These are phyloP conservation scores for Triticum timopheevii DNA, from an alignment of 176 grass and related monocot species.

Conservation along the genomic window DNA sequence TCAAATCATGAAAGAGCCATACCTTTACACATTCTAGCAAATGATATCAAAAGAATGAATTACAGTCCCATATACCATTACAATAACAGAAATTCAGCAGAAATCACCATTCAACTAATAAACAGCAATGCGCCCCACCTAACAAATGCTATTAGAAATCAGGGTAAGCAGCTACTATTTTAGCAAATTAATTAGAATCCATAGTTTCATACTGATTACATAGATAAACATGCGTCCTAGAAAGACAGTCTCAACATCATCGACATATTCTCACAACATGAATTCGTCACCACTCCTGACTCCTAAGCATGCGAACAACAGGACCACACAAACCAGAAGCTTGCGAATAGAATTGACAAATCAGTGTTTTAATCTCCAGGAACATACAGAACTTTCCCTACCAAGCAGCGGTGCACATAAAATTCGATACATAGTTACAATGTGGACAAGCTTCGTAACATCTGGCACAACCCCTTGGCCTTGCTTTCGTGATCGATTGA, in stretches of 20 bases:
- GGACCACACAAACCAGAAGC: background rate
- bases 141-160: background rate
- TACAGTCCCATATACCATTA: too few relatives aligned
- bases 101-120: too few relatives aligned
- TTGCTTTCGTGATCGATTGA: too few relatives aligned
- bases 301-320: background rate
- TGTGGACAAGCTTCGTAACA: too few relatives aligned
- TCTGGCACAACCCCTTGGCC: too few relatives aligned
- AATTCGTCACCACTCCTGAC: background rate
- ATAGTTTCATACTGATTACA: background rate
- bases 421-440: too few relatives aligned
- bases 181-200: background rate
- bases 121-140: background rate
- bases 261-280: too few relatives aligned
- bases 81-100: too few relatives aligned
- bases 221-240: background rate
- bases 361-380: background rate
- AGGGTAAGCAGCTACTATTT: background rate
- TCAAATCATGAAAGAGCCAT: too few relatives aligned
- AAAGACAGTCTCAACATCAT: background rate
- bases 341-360: background rate
- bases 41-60: too few relatives aligned
- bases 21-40: too few relatives aligned
- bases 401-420: background rate
- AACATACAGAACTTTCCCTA: background rate